Base-by-base conservation (phyloP, 495 filamentous ascomycete species). In the Trichoderma orchidacearum region DNA sequence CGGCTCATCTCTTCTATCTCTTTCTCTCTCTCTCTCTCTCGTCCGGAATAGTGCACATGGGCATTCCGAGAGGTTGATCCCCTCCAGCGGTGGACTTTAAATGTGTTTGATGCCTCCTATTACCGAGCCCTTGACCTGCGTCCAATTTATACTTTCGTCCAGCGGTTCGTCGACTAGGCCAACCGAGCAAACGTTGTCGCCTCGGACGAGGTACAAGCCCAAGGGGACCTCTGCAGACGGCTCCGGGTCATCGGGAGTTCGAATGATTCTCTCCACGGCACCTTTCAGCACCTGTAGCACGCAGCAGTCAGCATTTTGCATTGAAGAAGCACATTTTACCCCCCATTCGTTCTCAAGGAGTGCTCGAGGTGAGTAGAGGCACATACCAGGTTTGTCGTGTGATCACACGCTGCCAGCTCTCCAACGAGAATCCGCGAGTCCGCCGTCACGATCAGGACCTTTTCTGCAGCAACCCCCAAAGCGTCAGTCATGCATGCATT, bases 181-280 rank as follows among this genome's bases (percentile, higher is more conserved):
- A 38, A 90, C 89, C 15, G 93, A 70, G n/a, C 86, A 90, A 53
- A 98, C 93, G 66, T 90, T 96, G 62, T 97, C 94, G 17, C 93
- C 93, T 59, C 94, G 83, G 54, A 98, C 86, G 45, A 98, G 70
- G 64, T 98, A 97, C 13, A 97, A 72, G 0, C 93, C 93, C 64
- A 95, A 84, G 27, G 84, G 80, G 29, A 91, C 83, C 67, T 95
- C 82, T 31, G 82, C 80, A 57, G 88, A 94, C 0, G 84, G 80
- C 59, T 95, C 89, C 35, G 79, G 77, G 62, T 95, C 89, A 57
- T 96, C 91, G 41, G 79, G 76, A 1, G 84, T 83, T 57, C 86
- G 83, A 60, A 98, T 95, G 36, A 96, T 84, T 57, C 93, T 86
- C 67, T 98, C 94, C 62, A 90, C 78, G 2, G 93, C 89, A 56